A percentile compares a stretch with the other conserved stretches of the same genome.
Evolutionary conservation across 257 asterid genomes (phyloP).

Genomic region (Catharanthus roseus): DNA sequence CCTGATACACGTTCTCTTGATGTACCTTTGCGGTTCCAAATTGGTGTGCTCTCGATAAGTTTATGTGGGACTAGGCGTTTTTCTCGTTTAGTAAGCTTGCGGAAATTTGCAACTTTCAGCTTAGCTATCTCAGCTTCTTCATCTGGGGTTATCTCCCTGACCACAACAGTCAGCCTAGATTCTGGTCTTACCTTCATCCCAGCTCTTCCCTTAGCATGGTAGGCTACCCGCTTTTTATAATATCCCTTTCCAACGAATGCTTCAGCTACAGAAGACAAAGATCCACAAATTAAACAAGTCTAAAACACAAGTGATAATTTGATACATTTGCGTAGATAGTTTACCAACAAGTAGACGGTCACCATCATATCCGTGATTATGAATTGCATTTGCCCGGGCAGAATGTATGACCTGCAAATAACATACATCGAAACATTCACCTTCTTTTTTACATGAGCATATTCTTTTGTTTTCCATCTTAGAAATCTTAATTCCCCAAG

Average conservation of each 20-base stretch:
- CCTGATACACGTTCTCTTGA: conserved; percentile 26
- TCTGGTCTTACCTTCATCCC: conserved; percentile 68
- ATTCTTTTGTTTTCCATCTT: not conserved
- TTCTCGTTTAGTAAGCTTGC: conserved; percentile 65
- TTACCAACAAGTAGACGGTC: conserved; percentile 91
- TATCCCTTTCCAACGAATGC: conserved; percentile 91
- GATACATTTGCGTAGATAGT: not conserved
- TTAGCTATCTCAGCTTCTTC: conserved; percentile 91
- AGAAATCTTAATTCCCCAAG: not conserved
- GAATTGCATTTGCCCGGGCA: conserved; percentile 89
- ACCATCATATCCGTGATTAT: conserved; percentile 67
- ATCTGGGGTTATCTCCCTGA: conserved; percentile 76
- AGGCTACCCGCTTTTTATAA: conserved; percentile 59
- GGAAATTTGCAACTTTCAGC: conserved; percentile 73
- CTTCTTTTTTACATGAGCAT: not conserved
- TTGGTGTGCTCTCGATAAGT: conserved; percentile 81
- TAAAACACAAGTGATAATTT: not conserved
- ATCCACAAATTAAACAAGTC: not conserved
- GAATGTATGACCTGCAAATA: conserved; percentile 74
- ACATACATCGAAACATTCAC: too few species aligned
- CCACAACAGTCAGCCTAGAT: conserved; percentile 79
- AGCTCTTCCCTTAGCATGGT: conserved; percentile 62
- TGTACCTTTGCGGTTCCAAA: conserved; percentile 78
- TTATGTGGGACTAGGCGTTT: conserved; percentile 77
- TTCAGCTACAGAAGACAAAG: conserved; percentile 50